phyloP scores from a whole-genome alignment of 2,329 filamentous ascomycete species.

The Fusarium pseudograminearum region DNA sequence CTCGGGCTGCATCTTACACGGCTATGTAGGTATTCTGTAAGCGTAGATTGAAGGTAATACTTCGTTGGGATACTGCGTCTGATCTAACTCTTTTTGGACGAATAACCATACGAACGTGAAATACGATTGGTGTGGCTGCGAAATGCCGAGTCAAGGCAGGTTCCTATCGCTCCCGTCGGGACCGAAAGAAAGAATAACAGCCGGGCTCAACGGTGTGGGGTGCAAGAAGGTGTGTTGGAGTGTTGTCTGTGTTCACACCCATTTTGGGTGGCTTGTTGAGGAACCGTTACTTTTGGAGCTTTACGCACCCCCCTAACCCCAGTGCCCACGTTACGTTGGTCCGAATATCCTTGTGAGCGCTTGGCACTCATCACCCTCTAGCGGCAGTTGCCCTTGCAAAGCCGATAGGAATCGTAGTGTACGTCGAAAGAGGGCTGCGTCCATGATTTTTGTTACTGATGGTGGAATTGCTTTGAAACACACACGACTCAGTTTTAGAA shows the following conservation, averaged over 20 bases:
- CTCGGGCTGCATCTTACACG: constrained; percentile 1
- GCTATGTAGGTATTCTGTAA: not conserved
- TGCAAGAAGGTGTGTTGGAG: constrained; percentile 21
- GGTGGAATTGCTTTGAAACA: constrained; percentile 1
- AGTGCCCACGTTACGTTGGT: constrained; percentile 45
- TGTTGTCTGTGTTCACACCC: constrained; percentile 26
- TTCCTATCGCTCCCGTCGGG: constrained; percentile 45
- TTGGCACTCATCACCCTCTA: constrained; percentile 29
- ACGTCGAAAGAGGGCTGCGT: constrained; percentile 24
- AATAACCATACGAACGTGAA: constrained; percentile 9
- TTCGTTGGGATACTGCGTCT: not conserved
- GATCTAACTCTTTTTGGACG: constrained; percentile 13
- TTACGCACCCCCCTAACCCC: constrained; percentile 28
- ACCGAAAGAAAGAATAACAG: constrained; percentile 37
- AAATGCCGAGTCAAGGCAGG: constrained; percentile 41
- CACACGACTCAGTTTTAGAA: not conserved
- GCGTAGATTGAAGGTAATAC: not conserved
- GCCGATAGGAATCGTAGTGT: constrained; percentile 21
- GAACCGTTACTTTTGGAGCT: constrained; percentile 19
- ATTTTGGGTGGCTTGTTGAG: not conserved
- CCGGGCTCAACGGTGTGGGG: constrained; percentile 44
- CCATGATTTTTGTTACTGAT: constrained; percentile 10
- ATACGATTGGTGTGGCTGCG: constrained; percentile 38
- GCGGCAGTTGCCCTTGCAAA: constrained; percentile 36
- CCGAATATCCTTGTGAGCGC: constrained; percentile 38